Conservation (phyloP, 805 yeast genomes). For the Yamadazyma nakazawae region DNA sequence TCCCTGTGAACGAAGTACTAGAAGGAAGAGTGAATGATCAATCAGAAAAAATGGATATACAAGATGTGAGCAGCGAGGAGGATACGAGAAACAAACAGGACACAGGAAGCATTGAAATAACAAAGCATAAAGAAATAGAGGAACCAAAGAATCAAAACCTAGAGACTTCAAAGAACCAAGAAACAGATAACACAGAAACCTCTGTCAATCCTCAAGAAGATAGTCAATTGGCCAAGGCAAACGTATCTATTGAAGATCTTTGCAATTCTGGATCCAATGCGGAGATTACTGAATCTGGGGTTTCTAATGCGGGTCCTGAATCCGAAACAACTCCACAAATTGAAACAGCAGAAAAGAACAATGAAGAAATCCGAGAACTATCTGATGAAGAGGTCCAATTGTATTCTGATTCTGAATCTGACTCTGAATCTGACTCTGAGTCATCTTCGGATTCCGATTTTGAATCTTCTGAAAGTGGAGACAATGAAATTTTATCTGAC, state of each 20-base stretch:
- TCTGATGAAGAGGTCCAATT: slow-evolving; percentile 30
- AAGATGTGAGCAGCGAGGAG: not conserved
- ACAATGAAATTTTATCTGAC: slow-evolving; percentile 47
- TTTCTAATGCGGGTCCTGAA: not conserved
- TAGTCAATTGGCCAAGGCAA: too few relatives aligned
- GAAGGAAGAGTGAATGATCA: too few relatives aligned
- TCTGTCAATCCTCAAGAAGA: not conserved
- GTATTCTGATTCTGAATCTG: slow-evolving; percentile 12
- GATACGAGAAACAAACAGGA: not conserved
- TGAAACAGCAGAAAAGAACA: not conserved
- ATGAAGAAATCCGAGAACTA: slow-evolving; percentile 12
- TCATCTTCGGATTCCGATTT: slow-evolving; percentile 18
- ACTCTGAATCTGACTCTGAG: slow-evolving; percentile 6
- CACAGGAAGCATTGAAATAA: not conserved
- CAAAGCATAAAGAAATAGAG: not conserved
- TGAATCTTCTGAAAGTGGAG: slow-evolving; percentile 20
- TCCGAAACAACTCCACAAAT: not conserved
- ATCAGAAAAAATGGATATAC: not conserved
- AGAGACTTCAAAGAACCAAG: not conserved
- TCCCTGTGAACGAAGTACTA: too few relatives aligned
- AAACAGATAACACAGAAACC: not conserved
- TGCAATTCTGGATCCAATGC: not conserved
- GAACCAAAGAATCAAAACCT: not conserved
- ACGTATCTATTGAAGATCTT: not conserved
- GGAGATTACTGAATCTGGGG: not conserved